These are phyloP conservation scores for Patellaria atrata DNA, from an alignment of 495 filamentous ascomycete genomes.

Conservation along the genomic window DNA sequence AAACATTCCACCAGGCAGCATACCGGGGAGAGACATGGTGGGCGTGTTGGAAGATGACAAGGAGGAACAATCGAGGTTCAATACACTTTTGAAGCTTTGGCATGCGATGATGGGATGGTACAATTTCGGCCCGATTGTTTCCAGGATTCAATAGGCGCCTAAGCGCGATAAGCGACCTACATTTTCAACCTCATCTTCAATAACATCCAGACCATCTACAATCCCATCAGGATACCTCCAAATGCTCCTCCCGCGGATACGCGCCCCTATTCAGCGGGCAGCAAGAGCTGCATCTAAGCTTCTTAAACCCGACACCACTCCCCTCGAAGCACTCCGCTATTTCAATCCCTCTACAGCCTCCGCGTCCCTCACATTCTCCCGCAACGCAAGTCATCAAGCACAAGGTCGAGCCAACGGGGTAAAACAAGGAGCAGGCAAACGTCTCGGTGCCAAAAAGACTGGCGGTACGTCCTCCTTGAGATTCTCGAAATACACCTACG, in stretches of 20 bases:
- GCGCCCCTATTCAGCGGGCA: conserved; percentile 14
- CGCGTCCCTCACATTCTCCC: conserved; percentile 25
- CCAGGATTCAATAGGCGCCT: too few species aligned
- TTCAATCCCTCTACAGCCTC: conserved; percentile 8
- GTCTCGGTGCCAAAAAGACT: conserved; percentile 85
- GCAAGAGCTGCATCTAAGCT: background rate
- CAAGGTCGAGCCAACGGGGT: conserved; percentile 76
- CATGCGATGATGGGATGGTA: too few species aligned
- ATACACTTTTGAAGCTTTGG: too few species aligned
- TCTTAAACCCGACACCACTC: conserved; percentile 4
- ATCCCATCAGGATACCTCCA: too few species aligned
- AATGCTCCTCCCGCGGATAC: conserved; percentile 22
- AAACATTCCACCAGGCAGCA: conserved; percentile 4
- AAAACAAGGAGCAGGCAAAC: conserved; percentile 80
- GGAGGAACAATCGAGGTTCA: too few species aligned
- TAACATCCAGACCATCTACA: too few species aligned
- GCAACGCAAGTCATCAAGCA: conserved; percentile 72
- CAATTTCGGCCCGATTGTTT: too few species aligned
- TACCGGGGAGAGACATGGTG: conserved; percentile 15
- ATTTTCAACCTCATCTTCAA: too few species aligned
- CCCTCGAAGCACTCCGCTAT: conserved; percentile 13
- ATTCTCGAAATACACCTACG: background rate
- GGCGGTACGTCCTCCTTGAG: conserved; percentile 41
- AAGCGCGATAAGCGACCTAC: too few species aligned
- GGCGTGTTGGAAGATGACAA: background rate